Evolutionary conservation across 2,329 filamentous ascomycete genomes (phyloP).

Genomic region (Neofusicoccum kwambonambiense): DNA sequence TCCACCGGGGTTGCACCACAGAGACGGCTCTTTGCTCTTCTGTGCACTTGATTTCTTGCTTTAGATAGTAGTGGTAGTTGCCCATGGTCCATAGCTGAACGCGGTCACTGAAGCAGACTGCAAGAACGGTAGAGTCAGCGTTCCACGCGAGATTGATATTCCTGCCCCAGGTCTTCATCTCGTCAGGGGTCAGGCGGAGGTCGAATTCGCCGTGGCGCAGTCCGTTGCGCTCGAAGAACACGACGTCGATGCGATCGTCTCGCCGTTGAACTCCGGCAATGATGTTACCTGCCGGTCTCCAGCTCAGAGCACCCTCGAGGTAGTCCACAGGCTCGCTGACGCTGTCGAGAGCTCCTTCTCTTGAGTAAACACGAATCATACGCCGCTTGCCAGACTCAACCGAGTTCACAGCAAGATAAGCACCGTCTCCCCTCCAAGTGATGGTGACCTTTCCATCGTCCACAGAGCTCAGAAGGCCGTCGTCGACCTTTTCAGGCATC

Average conservation of each 20-base stretch:
- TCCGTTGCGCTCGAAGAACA: slow-evolving; percentile 98
- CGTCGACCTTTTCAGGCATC: slow-evolving; percentile 86
- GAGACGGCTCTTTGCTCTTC: slow-evolving; percentile 17
- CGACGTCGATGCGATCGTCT: slow-evolving; percentile 70
- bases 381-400: slow-evolving; percentile 69
- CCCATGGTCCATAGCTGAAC: slow-evolving; percentile 96
- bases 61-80: slow-evolving; percentile 98
- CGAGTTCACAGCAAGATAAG: slow-evolving; percentile 82
- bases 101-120: slow-evolving; percentile 70
- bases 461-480: slow-evolving; percentile 70
- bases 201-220: slow-evolving; percentile 91
- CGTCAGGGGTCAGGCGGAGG: slow-evolving; percentile 65
- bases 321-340: slow-evolving; percentile 93
- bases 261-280: slow-evolving; percentile 80
- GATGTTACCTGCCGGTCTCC: slow-evolving; percentile 87
- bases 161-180: slow-evolving; percentile 54
- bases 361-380: slow-evolving; percentile 83
- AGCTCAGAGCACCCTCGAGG: slow-evolving; percentile 82
- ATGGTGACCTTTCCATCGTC: slow-evolving; percentile 73
- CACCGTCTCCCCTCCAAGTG: slow-evolving; percentile 92
- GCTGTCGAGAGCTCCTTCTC: slow-evolving; percentile 87
- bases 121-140: slow-evolving; percentile 83
- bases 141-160: slow-evolving; percentile 80
- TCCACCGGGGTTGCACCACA: slow-evolving; percentile 58
- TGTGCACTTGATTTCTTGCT: slow-evolving; percentile 68